Percentiles rank a stretch among this genome's conserved stretches.
phyloP scores from a whole-genome alignment of 2,329 filamentous ascomycete species.

The Fusarium sp. region DNA sequence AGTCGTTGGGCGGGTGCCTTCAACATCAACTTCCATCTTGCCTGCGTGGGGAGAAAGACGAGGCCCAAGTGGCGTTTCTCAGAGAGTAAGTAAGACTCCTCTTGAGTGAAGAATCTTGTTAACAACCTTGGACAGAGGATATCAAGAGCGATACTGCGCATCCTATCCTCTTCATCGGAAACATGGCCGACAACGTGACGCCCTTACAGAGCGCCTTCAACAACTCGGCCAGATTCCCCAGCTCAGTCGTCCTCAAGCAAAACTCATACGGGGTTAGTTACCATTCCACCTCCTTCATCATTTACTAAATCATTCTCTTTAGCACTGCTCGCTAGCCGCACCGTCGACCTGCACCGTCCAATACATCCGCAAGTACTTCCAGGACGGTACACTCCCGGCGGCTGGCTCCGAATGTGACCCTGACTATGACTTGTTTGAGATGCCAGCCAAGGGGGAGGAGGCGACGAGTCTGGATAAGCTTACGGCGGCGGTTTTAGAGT shows the following conservation, averaged over 20 bases:
- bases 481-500: slow-evolving; percentile 20
- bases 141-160: slow-evolving; percentile 50
- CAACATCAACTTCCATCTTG: slow-evolving; percentile 52
- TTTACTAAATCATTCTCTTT: neutral
- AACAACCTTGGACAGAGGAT: slow-evolving; percentile 33
- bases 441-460: slow-evolving; percentile 28
- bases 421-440: slow-evolving; percentile 55
- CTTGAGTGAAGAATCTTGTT: neutral
- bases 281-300: neutral
- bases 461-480: slow-evolving; percentile 31
- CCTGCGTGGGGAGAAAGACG: slow-evolving; percentile 51
- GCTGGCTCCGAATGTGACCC: slow-evolving; percentile 56
- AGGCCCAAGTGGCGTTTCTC: slow-evolving; percentile 53
- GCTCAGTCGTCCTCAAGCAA: slow-evolving; percentile 57
- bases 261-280: slow-evolving; percentile 59
- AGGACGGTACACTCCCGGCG: slow-evolving; percentile 55
- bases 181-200: slow-evolving; percentile 58
- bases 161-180: slow-evolving; percentile 58
- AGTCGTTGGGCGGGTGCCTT: slow-evolving; percentile 55
- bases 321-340: slow-evolving; percentile 60
- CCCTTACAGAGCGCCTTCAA: slow-evolving; percentile 56
- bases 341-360: slow-evolving; percentile 55
- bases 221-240: slow-evolving; percentile 54
- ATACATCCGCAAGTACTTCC: slow-evolving; percentile 56
- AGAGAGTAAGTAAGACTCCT: slow-evolving; percentile 40